These are phyloP conservation scores for Phytopythium cucurbitacearum DNA, from an alignment of 352 stramenopile genomes.

Conservation along the genomic window DNA sequence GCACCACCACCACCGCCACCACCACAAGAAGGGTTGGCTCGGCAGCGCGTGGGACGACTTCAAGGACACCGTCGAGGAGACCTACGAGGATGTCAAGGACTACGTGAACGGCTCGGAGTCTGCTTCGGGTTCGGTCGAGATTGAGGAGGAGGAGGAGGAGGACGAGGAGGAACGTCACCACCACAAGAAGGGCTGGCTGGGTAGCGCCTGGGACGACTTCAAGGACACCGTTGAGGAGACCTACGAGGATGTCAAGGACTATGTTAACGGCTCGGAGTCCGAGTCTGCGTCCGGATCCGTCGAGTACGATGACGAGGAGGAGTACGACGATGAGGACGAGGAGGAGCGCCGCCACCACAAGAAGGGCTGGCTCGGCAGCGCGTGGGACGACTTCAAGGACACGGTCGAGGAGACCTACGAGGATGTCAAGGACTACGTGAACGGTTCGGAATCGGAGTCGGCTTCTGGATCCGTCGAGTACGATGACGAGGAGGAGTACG, in stretches of 20 bases:
- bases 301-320: too few species aligned
- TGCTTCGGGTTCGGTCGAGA: slow-evolving; percentile 8
- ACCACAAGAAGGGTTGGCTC: slow-evolving; percentile 19
- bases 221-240: slow-evolving; percentile 23
- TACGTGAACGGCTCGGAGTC: too few species aligned
- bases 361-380: slow-evolving; percentile 11
- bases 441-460: too few species aligned
- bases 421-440: slow-evolving; percentile 14
- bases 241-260: slow-evolving; percentile 17
- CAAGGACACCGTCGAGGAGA: slow-evolving; percentile 18
- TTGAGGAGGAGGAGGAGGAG: too few species aligned
- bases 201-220: not conserved
- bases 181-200: slow-evolving; percentile 17
- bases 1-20: not conserved
- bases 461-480: not conserved
- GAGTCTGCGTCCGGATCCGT: too few species aligned
- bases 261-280: not conserved
- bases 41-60: slow-evolving; percentile 19
- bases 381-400: slow-evolving; percentile 12
- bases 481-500: slow-evolving; percentile 8
- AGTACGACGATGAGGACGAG: slow-evolving; percentile 4
- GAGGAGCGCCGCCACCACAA: slow-evolving; percentile 1
- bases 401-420: slow-evolving; percentile 16
- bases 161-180: too few species aligned
- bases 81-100: slow-evolving; percentile 15